Conservation (phyloP, 768 basidiomycete genomes). For the Psilocybe cyanescens region DNA sequence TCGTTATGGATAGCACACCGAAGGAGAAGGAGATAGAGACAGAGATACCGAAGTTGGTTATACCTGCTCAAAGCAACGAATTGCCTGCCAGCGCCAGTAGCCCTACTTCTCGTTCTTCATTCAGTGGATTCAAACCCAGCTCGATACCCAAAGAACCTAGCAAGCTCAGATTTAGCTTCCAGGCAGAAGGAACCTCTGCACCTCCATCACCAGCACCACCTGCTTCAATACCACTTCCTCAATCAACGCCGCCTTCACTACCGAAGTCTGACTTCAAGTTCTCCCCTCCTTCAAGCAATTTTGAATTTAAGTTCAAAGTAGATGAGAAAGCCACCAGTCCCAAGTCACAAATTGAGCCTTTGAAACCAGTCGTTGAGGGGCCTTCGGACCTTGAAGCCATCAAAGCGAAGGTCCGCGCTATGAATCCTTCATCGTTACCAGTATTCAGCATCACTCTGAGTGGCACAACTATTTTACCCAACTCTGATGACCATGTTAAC, state of each 20-base stretch:
- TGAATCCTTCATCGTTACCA: constrained; percentile 35
- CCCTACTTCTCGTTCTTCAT: constrained; percentile 25
- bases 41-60: constrained; percentile 8
- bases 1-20: constrained; percentile 21
- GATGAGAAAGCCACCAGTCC: not conserved
- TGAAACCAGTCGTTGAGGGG: not conserved
- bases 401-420: constrained; percentile 30
- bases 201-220: constrained; percentile 30
- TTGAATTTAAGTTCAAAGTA: constrained; percentile 22
- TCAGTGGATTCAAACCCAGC: constrained; percentile 48
- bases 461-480: constrained; percentile 24
- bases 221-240: constrained; percentile 21
- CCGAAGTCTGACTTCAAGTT: constrained; percentile 17
- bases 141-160: constrained; percentile 75
- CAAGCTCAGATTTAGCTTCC: constrained; percentile 75
- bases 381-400: constrained; percentile 10
- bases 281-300: constrained; percentile 16
- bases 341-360: not conserved
- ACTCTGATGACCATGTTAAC: constrained; percentile 27
- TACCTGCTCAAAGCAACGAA: constrained; percentile 9
- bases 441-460: constrained; percentile 37
- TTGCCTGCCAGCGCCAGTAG: constrained; percentile 9
- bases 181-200: constrained; percentile 48
- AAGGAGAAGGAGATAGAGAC: constrained; percentile 18
- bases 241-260: constrained; percentile 10